phyloP scores from a whole-genome alignment of 148 eudicot genomes.

The Cornus kousa region DNA sequence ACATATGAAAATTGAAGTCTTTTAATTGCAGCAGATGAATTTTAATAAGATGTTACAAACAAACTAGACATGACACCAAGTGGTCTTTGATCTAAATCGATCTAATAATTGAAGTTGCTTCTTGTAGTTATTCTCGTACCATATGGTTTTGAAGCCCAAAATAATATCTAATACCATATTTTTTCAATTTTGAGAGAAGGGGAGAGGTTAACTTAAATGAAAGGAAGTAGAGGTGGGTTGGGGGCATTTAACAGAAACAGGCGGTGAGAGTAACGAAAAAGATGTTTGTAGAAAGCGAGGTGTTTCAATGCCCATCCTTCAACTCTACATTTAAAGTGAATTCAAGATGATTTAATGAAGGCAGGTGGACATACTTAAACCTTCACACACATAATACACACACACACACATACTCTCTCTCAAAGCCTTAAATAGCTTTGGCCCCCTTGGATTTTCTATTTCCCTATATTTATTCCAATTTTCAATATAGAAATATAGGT shows the following conservation, averaged over 20 bases:
- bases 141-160: no score
- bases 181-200: neutral
- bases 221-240: conserved; percentile 36
- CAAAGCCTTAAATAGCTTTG: conserved; percentile 31
- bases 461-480: conserved; percentile 3
- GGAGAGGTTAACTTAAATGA: conserved; percentile 20
- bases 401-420: conserved; percentile 12
- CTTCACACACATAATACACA: neutral
- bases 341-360: conserved; percentile 55
- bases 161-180: no score
- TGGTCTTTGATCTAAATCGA: no score
- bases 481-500: neutral
- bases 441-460: neutral
- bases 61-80: no score
- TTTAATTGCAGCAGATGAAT: no score
- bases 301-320: conserved; percentile 59
- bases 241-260: conserved; percentile 41
- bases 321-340: conserved; percentile 65
- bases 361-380: conserved; percentile 45
- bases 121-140: no score
- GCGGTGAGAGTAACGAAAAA: conserved; percentile 30
- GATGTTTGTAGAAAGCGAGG: conserved; percentile 49
- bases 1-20: no score
- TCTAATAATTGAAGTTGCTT: no score
- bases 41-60: no score